Evolutionary conservation across 129 eudicot genomes (phyloP).

Genomic region (Scalesia atractyloides): DNA sequence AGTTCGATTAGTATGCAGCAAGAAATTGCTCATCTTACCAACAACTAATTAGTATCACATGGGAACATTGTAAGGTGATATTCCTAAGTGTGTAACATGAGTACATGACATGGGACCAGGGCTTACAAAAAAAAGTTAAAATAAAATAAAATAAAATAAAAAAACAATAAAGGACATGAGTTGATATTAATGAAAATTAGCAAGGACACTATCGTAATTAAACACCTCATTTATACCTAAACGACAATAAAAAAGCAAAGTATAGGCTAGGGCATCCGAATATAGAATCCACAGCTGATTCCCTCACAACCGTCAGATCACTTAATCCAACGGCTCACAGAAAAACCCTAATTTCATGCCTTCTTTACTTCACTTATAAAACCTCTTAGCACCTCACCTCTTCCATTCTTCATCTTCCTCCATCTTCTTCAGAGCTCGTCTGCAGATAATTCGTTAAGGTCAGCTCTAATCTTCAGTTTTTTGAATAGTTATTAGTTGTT

Average conservation of each 20-base stretch:
- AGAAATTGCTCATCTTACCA: too few species aligned
- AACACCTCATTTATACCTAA: slow-evolving; percentile 19
- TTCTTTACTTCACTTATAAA: slow-evolving; percentile 35
- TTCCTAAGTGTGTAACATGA: too few species aligned
- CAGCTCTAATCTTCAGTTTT: background rate
- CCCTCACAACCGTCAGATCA: slow-evolving; percentile 31
- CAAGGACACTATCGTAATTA: slow-evolving; percentile 31
- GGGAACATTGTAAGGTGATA: too few species aligned
- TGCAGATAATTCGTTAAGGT: slow-evolving; percentile 31
- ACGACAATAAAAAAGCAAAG: slow-evolving; percentile 17
- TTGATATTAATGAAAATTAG: slow-evolving; percentile 7
- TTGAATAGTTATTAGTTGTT: background rate
- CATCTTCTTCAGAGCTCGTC: slow-evolving; percentile 14
- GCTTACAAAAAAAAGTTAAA: background rate
- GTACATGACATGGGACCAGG: too few species aligned
- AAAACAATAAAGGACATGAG: slow-evolving; percentile 5
- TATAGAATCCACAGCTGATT: slow-evolving; percentile 28
- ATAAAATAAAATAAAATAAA: background rate
- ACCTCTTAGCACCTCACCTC: slow-evolving; percentile 34
- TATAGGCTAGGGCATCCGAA: slow-evolving; percentile 31
- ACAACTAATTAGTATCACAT: too few species aligned
- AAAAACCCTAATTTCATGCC: slow-evolving; percentile 39
- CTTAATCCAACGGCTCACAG: slow-evolving; percentile 25
- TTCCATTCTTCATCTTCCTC: slow-evolving; percentile 39
- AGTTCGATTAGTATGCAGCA: too few species aligned